phyloP scores from a whole-genome alignment of 2,329 filamentous ascomycete genomes.

The Epichloe baconii region DNA sequence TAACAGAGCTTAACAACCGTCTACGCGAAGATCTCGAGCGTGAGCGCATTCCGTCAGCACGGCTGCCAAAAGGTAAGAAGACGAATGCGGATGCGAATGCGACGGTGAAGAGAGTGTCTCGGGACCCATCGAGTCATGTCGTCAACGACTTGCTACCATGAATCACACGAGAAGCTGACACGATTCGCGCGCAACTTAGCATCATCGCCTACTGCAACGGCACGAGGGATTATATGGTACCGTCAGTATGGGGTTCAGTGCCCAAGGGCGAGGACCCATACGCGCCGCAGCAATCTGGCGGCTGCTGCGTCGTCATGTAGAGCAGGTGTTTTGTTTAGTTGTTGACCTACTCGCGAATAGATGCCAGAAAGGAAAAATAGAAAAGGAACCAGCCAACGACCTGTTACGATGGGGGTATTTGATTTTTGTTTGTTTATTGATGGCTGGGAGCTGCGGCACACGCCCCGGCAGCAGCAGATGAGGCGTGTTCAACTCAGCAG shows the following conservation, averaged over 20 bases:
- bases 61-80: conserved; percentile 66
- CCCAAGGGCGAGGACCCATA: conserved; percentile 98
- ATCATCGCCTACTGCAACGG: conserved; percentile 97
- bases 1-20: conserved; percentile 94
- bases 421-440: conserved; percentile 1
- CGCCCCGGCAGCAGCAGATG: not conserved
- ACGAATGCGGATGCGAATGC: conserved; percentile 3
- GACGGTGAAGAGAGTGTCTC: not conserved
- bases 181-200: conserved; percentile 32
- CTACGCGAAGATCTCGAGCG: conserved; percentile 91
- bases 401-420: conserved; percentile 3
- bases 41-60: conserved; percentile 89
- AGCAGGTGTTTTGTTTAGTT: conserved; percentile 1
- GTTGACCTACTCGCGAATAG: conserved; percentile 2
- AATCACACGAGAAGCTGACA: not conserved
- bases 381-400: conserved; percentile 4
- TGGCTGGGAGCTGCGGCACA: not conserved
- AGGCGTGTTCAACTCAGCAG: not conserved
- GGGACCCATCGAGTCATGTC: not conserved
- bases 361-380: conserved; percentile 3
- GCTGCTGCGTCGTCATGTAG: conserved; percentile 95
- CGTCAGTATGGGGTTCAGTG: conserved; percentile 88
- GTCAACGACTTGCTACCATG: not conserved
- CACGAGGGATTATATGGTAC: conserved; percentile 98
- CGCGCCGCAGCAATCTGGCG: conserved; percentile 80